Evolutionary conservation across 768 basidiomycete species (phyloP).

Genomic region (Suillus subaureus): DNA sequence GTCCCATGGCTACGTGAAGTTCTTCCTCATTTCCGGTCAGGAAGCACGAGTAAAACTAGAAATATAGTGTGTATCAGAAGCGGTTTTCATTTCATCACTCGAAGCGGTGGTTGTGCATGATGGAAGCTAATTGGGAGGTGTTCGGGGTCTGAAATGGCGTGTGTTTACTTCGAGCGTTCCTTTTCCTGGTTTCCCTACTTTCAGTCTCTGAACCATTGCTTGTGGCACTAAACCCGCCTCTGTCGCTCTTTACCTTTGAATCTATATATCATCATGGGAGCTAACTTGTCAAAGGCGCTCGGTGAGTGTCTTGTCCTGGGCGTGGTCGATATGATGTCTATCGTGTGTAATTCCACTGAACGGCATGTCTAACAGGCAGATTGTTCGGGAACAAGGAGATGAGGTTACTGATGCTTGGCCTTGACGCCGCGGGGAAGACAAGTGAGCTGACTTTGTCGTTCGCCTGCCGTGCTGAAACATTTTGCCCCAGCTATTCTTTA

Average conservation of each 20-base stretch:
- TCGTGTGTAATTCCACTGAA: conserved; percentile 10
- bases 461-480: conserved; percentile 13
- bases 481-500: conserved; percentile 83
- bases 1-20: not conserved
- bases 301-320: conserved; percentile 42
- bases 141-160: conserved; percentile 29
- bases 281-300: conserved; percentile 84
- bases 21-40: not conserved
- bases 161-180: conserved; percentile 10
- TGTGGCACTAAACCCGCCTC: conserved; percentile 36
- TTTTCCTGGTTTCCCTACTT: conserved; percentile 8
- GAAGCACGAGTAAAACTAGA: not conserved
- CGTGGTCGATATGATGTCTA: not conserved
- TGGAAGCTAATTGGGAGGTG: conserved; percentile 19
- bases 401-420: conserved; percentile 93
- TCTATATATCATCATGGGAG: conserved; percentile 62
- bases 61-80: conserved; percentile 1
- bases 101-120: not conserved
- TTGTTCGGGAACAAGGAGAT: conserved; percentile 99
- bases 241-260: conserved; percentile 67
- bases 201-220: conserved; percentile 29
- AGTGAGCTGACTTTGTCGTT: conserved; percentile 57
- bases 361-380: conserved; percentile 58
- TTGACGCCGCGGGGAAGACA: conserved; percentile 98
- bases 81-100: not conserved